phyloP scores from a whole-genome alignment of 23 red algal genomes.

The Gracilaria vermiculophylla region DNA sequence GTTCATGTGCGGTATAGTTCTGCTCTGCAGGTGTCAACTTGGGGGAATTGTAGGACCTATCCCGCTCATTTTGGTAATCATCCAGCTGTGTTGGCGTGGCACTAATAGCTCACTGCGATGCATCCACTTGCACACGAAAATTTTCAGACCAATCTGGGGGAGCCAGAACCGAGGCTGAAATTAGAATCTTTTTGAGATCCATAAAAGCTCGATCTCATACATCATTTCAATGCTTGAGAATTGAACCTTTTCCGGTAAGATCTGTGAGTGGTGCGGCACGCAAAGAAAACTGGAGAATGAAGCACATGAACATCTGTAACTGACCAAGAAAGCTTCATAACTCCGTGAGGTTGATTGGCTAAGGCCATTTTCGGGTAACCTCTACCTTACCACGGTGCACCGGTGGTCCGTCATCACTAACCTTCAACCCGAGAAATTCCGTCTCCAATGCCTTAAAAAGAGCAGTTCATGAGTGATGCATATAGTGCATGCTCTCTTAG shows the following conservation, averaged over 20 bases:
- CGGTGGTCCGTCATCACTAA: background rate
- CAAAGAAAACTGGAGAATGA: slow-evolving; percentile 11
- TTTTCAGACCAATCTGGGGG: background rate
- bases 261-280: background rate
- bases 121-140: background rate
- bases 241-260: background rate
- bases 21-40: background rate
- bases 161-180: background rate
- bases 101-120: background rate
- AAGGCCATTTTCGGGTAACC: background rate
- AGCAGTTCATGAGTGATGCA: slow-evolving; percentile 28
- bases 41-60: background rate
- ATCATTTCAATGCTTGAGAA: background rate
- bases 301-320: background rate
- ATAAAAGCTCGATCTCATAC: background rate
- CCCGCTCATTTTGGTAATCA: background rate
- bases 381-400: slow-evolving; percentile 20
- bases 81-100: background rate
- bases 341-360: background rate
- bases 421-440: slow-evolving; percentile 12
- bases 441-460: background rate
- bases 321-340: background rate
- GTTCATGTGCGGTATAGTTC: slow-evolving; percentile 11
- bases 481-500: background rate
- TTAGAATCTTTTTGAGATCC: background rate